Evolutionary conservation across 768 basidiomycete genomes (phyloP).

Genomic region (Rubroboletus satanas): DNA sequence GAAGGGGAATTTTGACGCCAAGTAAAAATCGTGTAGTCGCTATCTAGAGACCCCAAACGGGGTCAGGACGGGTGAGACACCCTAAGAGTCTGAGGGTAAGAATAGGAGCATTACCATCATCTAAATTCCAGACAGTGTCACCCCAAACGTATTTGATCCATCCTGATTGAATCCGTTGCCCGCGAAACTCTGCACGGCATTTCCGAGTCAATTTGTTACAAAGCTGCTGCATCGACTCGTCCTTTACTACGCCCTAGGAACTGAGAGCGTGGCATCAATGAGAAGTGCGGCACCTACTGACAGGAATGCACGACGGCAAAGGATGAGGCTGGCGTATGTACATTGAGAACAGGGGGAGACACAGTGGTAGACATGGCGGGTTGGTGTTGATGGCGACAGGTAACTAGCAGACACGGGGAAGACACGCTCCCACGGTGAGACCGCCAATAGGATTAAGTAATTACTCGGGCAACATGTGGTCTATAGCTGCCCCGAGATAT

Average conservation of each 20-base stretch:
- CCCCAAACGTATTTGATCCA: constrained; percentile 89
- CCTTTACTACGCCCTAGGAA: constrained; percentile 46
- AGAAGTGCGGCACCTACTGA: constrained; percentile 34
- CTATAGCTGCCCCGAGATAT: not conserved
- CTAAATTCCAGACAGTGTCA: constrained; percentile 76
- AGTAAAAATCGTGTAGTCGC: constrained; percentile 83
- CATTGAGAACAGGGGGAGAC: constrained; percentile 51
- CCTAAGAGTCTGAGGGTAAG: not conserved
- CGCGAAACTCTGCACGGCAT: constrained; percentile 51
- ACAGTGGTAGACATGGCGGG: constrained; percentile 26
- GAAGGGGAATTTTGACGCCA: constrained; percentile 58
- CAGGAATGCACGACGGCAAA: constrained; percentile 74
- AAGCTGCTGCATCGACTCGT: constrained; percentile 60
- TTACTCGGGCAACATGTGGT: not conserved
- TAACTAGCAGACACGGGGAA: not conserved
- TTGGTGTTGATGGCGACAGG: not conserved
- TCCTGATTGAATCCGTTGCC: constrained; percentile 63
- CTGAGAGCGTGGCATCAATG: constrained; percentile 5
- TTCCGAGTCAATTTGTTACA: constrained; percentile 74
- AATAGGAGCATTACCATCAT: constrained; percentile 61
- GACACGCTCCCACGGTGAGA: constrained; percentile 1
- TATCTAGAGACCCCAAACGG: constrained; percentile 43
- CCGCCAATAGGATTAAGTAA: not conserved
- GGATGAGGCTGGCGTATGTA: constrained; percentile 75
- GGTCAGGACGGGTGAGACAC: not conserved